Evolutionary conservation across 805 yeast species (phyloP), one percentile per base, ranked within the genome.

Genomic region (Myxozyma monticola): DNA sequence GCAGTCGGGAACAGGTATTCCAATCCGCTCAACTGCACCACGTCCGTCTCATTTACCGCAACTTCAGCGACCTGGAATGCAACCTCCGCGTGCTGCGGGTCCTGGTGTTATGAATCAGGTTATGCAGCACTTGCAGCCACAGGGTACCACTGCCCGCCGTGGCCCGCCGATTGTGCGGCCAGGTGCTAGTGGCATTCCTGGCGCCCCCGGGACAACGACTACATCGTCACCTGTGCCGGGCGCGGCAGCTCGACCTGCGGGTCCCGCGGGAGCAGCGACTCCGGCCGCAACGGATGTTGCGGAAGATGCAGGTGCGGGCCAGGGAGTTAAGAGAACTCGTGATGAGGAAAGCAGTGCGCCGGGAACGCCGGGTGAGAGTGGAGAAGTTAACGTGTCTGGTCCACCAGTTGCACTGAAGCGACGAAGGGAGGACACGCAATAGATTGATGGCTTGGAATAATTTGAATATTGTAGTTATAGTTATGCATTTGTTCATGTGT

Each of bases 351-450:
- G 37, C 6, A 17, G 29, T 5, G 40, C 36, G 18, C 24, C 41
- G 2, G 42, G 42, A 12, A 35, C 38, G 24, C 26, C 30, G 6
- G 41, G 45, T 6, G 49, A 42, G 26, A 26, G 38, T 40, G 28
- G 38, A 5, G 57, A 28, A 21, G 37, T 17, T 9, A 37, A 29
- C 4, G 38, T 17, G 3, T 25, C 30, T 17, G 50, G 45, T 6
- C 40, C 52, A 10, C 53, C 53, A 24, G 47, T 51, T 14, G 53
- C 54, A 15, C 20, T 49, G 41, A 53, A 53, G 41, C 39, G 57
- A 18, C 44, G 57, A 24, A 37, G 49, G 25, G 57, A 53, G 39
- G 55, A 53, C 33, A 38, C 48, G 29, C 49, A 48, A 35, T 15
- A 33, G 21, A 22, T 9, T 28, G 12, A 28, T 28, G n/a, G n/a